These are phyloP conservation scores for Fennellomyces sp. DNA, from an alignment of 371 early-diverging fungal species.

Conservation along the genomic window DNA sequence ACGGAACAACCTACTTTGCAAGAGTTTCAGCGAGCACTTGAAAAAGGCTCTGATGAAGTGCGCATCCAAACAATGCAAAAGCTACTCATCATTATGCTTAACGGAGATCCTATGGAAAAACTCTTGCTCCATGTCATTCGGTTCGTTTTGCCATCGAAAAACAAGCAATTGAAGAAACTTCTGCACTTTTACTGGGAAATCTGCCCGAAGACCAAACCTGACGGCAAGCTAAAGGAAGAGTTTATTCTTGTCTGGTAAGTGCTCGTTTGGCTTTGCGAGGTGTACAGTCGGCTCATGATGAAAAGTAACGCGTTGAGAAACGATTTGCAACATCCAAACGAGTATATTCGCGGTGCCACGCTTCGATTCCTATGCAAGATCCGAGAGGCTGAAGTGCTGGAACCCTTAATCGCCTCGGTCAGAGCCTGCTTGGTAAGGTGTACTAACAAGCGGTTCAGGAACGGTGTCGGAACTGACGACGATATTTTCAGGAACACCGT, in stretches of 20 bases:
- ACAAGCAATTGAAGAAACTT: conserved; percentile 95
- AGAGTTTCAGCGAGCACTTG: conserved; percentile 80
- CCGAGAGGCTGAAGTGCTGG: conserved; percentile 91
- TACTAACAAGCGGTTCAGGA: neutral
- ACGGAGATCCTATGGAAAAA: conserved; percentile 89
- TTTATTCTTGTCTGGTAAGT: conserved; percentile 93
- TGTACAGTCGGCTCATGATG: too few relatives aligned
- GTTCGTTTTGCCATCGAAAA: conserved; percentile 90
- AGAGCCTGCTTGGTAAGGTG: conserved; percentile 81
- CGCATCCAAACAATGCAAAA: conserved; percentile 95
- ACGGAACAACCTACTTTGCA: conserved; percentile 65
- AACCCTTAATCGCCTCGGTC: conserved; percentile 91
- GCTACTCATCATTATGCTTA: conserved; percentile 85
- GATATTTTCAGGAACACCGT: conserved; percentile 77
- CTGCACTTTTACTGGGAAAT: conserved; percentile 97
- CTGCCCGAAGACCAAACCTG: conserved; percentile 89
- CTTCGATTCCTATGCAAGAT: conserved; percentile 96
- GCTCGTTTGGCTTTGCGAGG: too few relatives aligned
- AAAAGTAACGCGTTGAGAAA: conserved; percentile 96
- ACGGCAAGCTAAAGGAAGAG: conserved; percentile 95
- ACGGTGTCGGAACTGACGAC: neutral
- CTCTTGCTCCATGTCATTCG: conserved; percentile 97
- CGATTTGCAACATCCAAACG: conserved; percentile 98
- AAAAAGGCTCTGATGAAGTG: conserved; percentile 89
- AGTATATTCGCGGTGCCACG: conserved; percentile 96